These are phyloP conservation scores for Saccharomycopsis fibuligera DNA, from an alignment of 805 yeast genomes.

Conservation along the genomic window DNA sequence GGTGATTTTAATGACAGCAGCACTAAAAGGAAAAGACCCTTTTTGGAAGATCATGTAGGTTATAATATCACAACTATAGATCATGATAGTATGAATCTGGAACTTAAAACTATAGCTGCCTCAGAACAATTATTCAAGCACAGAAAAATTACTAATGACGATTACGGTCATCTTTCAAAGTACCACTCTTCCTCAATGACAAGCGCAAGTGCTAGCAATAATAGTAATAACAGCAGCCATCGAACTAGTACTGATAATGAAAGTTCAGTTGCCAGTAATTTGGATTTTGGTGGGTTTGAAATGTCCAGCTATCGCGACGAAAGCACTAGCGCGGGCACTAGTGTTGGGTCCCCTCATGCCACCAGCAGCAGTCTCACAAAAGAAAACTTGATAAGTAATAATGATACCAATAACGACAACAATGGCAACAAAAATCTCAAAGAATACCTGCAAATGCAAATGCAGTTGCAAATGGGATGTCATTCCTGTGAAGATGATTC, in stretches of 20 bases:
- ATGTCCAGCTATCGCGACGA: too few species aligned
- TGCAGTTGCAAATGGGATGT: background rate
- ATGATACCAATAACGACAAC: background rate
- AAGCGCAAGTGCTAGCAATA: background rate
- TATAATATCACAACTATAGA: too few species aligned
- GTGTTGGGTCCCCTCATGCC: background rate
- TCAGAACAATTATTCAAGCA: too few species aligned
- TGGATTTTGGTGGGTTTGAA: background rate
- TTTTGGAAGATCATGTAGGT: background rate
- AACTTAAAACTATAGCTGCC: background rate
- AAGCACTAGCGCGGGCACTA: background rate
- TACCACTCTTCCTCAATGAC: too few species aligned
- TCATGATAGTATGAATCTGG: background rate
- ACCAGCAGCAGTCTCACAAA: too few species aligned
- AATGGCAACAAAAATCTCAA: background rate
- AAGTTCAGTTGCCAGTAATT: background rate
- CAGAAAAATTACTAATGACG: too few species aligned
- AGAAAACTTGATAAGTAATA: too few species aligned
- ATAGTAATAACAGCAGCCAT: background rate
- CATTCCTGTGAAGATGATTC: background rate
- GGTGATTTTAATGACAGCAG: too few species aligned
- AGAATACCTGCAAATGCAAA: too few species aligned
- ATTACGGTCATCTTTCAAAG: background rate
- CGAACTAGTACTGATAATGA: conserved; percentile 5
- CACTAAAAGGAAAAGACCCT: background rate